Evolutionary conservation across 306 rosid genomes (phyloP).

Genomic region (Trifolium subterraneum): DNA sequence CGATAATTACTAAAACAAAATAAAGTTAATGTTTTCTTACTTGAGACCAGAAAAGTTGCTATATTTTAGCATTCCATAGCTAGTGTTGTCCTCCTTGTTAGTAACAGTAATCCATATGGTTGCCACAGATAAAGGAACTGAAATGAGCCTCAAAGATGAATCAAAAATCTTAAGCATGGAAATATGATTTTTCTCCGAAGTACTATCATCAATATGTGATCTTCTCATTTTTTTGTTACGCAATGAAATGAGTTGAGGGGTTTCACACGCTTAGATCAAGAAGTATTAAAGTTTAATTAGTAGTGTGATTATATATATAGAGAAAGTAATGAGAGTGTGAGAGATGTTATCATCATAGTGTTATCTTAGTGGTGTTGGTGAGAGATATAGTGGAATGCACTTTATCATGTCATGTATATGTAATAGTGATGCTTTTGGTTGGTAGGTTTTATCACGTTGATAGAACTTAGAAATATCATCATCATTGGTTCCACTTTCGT

Average conservation of each 20-base stretch:
- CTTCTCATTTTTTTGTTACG: conserved; percentile 49
- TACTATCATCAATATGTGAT: conserved; percentile 33
- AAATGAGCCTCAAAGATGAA: conserved; percentile 62
- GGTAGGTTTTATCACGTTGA: neutral
- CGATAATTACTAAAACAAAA: neutral
- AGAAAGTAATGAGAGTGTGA: neutral
- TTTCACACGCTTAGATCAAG: neutral
- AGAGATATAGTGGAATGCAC: conserved; percentile 54
- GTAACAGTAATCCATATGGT: conserved; percentile 77
- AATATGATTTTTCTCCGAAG: conserved; percentile 18
- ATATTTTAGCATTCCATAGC: conserved; percentile 67
- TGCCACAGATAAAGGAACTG: conserved; percentile 69
- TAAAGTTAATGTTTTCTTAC: conserved; percentile 45
- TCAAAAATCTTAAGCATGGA: conserved; percentile 63
- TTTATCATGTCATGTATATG: neutral
- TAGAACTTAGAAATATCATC: neutral
- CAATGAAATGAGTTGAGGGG: neutral
- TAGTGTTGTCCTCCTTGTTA: conserved; percentile 61
- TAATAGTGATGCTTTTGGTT: conserved; percentile 1
- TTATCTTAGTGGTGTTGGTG: conserved; percentile 53
- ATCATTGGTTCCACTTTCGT: neutral
- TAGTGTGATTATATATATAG: conserved; percentile 1
- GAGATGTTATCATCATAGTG: neutral
- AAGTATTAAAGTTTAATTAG: conserved; percentile 7
- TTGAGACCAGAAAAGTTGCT: conserved; percentile 70